Conservation (phyloP, 176 grass and related monocot species). For the Musa beccarii region DNA sequence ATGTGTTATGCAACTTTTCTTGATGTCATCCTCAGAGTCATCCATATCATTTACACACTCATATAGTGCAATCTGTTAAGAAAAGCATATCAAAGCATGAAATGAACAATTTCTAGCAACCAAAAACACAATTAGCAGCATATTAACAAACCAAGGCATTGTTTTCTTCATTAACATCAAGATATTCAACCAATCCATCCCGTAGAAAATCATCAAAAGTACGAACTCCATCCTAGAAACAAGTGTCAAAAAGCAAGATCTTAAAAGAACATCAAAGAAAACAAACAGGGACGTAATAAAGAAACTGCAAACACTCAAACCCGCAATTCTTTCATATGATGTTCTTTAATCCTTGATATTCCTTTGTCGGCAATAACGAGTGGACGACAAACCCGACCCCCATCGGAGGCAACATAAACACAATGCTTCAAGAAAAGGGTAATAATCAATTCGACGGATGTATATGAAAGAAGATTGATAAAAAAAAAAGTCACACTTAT, state of each 20-base stretch:
- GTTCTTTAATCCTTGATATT: constrained; percentile 72
- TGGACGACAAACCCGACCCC: constrained; percentile 90
- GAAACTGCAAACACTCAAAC: constrained; percentile 28
- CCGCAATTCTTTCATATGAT: constrained; percentile 85
- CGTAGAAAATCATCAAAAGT: constrained; percentile 89
- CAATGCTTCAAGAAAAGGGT: constrained; percentile 45
- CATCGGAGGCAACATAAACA: constrained; percentile 87
- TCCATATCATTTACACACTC: constrained; percentile 63
- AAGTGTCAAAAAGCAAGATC: neutral
- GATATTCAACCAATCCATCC: constrained; percentile 94
- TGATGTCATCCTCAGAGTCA: constrained; percentile 31
- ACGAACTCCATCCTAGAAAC: constrained; percentile 65
- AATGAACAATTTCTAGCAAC: constrained; percentile 7
- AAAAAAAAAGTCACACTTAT: neutral
- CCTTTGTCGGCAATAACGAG: constrained; percentile 94
- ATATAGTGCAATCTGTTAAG: constrained; percentile 78
- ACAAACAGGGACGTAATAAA: neutral
- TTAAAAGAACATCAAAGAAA: neutral
- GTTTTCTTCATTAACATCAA: constrained; percentile 98
- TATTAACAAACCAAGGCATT: constrained; percentile 63
- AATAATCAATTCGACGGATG: neutral
- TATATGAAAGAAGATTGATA: neutral
- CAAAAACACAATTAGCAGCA: constrained; percentile 15
- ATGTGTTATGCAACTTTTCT: constrained; percentile 65
- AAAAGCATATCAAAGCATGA: constrained; percentile 18